A percentile compares a stretch with the other conserved stretches of the same genome.
phyloP scores from a whole-genome alignment of 2,329 filamentous ascomycete species.

The Fusarium tupiense region DNA sequence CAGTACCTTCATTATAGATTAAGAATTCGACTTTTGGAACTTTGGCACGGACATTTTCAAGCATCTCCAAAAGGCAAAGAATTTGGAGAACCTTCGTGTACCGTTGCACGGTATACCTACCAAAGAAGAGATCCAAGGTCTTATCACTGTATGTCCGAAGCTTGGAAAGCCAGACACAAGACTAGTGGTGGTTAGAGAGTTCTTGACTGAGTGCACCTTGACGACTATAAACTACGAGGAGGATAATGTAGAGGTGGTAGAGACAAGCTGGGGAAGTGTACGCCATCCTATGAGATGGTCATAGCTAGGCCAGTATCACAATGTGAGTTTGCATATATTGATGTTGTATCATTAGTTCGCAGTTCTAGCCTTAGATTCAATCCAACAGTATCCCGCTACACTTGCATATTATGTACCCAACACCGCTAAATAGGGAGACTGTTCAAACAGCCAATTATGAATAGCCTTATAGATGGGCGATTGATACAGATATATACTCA shows the following conservation, averaged over 20 bases:
- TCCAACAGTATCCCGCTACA: neutral
- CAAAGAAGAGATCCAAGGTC: neutral
- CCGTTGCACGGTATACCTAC: neutral
- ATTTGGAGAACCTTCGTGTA: neutral
- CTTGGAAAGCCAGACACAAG: neutral
- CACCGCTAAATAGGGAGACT: too few relatives aligned
- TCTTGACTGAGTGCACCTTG: neutral
- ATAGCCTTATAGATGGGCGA: rapidly evolving
- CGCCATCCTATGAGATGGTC: neutral
- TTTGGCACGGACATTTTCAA: neutral
- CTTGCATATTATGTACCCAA: neutral
- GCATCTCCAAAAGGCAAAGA: neutral
- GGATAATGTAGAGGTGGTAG: rapidly evolving
- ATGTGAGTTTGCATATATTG: neutral
- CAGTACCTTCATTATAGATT: neutral
- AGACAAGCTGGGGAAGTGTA: neutral
- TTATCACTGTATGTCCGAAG: neutral
- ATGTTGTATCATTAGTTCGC: neutral
- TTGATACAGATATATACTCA: too few relatives aligned
- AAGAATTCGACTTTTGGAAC: neutral
- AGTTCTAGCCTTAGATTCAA: neutral
- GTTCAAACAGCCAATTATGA: too few relatives aligned
- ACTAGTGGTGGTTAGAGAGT: neutral
- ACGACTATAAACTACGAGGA: neutral
- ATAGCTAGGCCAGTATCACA: neutral